These are phyloP conservation scores for Tulasnella sp. DNA, from an alignment of 768 basidiomycete species.

Conservation along the genomic window DNA sequence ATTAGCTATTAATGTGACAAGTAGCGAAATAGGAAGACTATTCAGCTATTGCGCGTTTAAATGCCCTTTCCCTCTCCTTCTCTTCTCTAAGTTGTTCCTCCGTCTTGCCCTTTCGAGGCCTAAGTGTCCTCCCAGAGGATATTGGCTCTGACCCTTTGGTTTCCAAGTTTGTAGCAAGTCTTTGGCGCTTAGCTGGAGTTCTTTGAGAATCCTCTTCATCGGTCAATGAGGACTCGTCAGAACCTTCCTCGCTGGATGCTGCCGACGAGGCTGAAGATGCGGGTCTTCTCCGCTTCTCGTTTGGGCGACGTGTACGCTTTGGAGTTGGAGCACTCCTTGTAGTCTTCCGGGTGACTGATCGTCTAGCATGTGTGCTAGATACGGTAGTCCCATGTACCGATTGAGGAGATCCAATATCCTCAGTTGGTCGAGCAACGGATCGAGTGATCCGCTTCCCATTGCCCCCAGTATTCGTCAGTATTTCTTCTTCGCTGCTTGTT, in stretches of 20 bases:
- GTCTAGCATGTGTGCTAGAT: background rate
- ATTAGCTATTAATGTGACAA: background rate
- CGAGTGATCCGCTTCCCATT: background rate
- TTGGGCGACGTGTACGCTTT: background rate
- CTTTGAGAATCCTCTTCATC: conserved; percentile 18
- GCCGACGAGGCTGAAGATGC: background rate
- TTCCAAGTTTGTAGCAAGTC: background rate
- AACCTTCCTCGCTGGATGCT: background rate
- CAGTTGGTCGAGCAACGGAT: background rate
- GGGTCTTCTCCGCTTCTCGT: background rate
- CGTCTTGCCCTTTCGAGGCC: conserved; percentile 46
- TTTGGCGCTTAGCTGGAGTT: conserved; percentile 7
- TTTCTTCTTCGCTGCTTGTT: background rate
- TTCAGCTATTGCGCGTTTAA: conserved; percentile 33
- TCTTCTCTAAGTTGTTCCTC: conserved; percentile 38
- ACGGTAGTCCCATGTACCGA: background rate
- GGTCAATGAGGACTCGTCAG: conserved; percentile 1
- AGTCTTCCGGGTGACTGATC: background rate
- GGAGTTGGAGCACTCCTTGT: background rate
- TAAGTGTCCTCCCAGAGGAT: conserved; percentile 38
- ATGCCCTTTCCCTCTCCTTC: conserved; percentile 38
- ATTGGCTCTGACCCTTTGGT: conserved; percentile 18
- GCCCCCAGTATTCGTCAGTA: too few relatives aligned
- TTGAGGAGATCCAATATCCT: background rate
- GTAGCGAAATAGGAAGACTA: conserved; percentile 20